A percentile compares a stretch with the other conserved stretches of the same genome.
These are phyloP conservation scores for Strobilomyces dryophilus DNA, from an alignment of 768 basidiomycete species.

Conservation along the genomic window DNA sequence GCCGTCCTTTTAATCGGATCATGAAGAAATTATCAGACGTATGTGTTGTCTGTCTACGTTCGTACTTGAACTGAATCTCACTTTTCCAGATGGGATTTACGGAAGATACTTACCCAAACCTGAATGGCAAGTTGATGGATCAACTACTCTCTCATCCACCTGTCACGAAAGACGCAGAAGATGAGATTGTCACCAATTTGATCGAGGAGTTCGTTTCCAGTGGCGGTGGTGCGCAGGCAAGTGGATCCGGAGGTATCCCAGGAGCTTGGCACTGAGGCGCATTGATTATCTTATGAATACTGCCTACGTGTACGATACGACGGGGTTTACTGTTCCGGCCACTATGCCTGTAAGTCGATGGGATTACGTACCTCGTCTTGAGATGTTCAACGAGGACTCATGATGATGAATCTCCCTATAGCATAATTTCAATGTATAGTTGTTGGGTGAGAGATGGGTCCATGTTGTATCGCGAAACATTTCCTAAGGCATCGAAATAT, in stretches of 20 bases:
- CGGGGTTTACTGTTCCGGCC: background rate
- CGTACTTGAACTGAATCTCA: constrained; percentile 8
- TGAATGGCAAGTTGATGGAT: constrained; percentile 47
- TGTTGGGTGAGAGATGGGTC: too few relatives aligned
- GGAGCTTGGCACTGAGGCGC: constrained; percentile 42
- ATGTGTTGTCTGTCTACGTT: constrained; percentile 24
- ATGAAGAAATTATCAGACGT: constrained; percentile 62
- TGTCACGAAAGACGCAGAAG: constrained; percentile 54
- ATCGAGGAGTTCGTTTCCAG: constrained; percentile 54
- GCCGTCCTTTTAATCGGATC: constrained; percentile 48
- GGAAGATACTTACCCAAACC: constrained; percentile 48
- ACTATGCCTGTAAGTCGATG: background rate
- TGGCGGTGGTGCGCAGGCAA: constrained; percentile 36
- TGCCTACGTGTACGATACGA: constrained; percentile 15
- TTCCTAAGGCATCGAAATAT: background rate
- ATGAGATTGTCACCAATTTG: constrained; percentile 60
- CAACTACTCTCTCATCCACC: constrained; percentile 40
- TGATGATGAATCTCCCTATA: too few relatives aligned
- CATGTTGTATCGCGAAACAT: background rate
- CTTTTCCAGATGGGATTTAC: constrained; percentile 69
- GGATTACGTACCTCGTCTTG: background rate
- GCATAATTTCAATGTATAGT: too few relatives aligned
- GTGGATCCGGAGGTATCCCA: constrained; percentile 35
- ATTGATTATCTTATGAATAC: background rate
- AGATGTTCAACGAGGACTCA: too few relatives aligned